Conservation (phyloP, 129 eudicot species). For the Calendula officinalis region DNA sequence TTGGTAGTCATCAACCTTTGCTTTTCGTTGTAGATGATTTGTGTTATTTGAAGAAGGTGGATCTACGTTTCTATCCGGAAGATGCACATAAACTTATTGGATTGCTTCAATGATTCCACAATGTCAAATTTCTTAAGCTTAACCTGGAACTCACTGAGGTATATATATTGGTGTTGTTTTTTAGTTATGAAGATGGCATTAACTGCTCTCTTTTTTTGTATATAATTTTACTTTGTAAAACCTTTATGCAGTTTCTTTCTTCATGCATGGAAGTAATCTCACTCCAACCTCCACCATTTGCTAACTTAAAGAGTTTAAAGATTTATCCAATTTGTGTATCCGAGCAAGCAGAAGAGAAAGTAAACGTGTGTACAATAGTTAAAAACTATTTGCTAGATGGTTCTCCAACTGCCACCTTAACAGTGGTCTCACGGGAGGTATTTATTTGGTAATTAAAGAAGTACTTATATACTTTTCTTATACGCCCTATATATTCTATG, state of each 20-base stretch:
- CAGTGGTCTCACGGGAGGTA: constrained; percentile 10
- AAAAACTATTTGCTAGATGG: constrained; percentile 10
- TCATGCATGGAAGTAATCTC: constrained; percentile 5
- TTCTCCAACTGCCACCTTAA: background rate
- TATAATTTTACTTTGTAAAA: no score
- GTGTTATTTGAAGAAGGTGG: constrained; percentile 19
- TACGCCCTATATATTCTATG: background rate
- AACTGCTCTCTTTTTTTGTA: background rate
- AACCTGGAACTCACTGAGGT: constrained; percentile 12
- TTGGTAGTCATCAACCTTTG: background rate
- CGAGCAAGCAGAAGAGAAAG: background rate
- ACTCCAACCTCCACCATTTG: background rate
- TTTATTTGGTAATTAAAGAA: no score
- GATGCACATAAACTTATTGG: background rate
- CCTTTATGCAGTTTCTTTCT: background rate
- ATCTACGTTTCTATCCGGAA: background rate
- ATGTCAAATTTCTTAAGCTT: constrained; percentile 19
- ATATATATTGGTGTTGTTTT: constrained; percentile 5
- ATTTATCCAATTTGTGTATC: background rate
- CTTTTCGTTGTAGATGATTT: background rate
- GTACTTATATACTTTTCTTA: no score
- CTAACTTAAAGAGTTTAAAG: no score
- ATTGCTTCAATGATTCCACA: background rate
- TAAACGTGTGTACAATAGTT: background rate
- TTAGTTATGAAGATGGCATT: background rate